Evolutionary conservation across 345 rosid species (phyloP), one percentile per base, ranked within the genome.

Genomic region (Crucihimalaya himalaica): DNA sequence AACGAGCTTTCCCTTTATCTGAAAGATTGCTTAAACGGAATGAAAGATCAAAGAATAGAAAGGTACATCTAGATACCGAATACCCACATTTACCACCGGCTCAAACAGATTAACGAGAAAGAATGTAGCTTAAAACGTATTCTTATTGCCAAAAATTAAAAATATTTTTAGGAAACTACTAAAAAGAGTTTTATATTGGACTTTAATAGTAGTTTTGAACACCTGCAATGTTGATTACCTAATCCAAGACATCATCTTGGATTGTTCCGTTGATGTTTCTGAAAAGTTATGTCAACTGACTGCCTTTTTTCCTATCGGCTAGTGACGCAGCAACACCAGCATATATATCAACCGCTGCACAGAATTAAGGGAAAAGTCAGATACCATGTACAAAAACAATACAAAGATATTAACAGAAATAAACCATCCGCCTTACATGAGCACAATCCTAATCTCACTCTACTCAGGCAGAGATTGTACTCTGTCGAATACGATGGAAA

Each of bases 241-340:
- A 95, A 76, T 94, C 98, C 97, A 95, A 89, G 68, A 91, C 98
- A 67, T 91, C 97, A 81, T 94, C 96, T 51, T 85, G 85, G 66
- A 91, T 87, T 48, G 97, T 91, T 73, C 97, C 89, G 66, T 91
- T 94, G 27, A 94, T 87, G 83, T 94, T 94, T 83, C 90, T 88
- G 78, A 94, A 91, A 70, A 94, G 88, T 56, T 94, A 95, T 4
- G 98, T 94, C 83, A 91, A 77, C 72, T 91, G 98, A 75, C 90
- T 74, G 50, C 98, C 97, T 68, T 74, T 91, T 83, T 91, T 94
- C 70, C 97, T 88, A 73, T 87, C 96, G 39, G 98, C 98, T 20
- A 94, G 91, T 73, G 96, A 89, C 21, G 98, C 83, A 82, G 97
- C 98, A 81, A 89, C 97, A 71, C 84, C 94, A 78, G 98, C 98